phyloP scores from a whole-genome alignment of 257 asterid genomes.

The Misopates orontium region DNA sequence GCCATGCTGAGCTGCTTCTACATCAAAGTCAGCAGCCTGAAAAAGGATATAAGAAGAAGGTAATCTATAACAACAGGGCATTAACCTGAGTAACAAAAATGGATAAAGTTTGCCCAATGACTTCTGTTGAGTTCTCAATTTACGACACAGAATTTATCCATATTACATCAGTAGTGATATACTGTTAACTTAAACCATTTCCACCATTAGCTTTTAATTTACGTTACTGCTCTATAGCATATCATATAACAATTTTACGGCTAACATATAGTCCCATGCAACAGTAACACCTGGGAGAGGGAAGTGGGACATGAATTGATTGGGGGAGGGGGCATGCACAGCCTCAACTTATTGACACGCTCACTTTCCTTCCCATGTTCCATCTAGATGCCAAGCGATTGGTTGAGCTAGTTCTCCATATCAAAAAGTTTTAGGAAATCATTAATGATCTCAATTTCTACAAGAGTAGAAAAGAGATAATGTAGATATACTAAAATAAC shows the following conservation, averaged over 20 bases:
- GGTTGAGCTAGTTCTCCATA: no score
- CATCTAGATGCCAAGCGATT: no score
- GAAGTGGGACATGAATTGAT: no score
- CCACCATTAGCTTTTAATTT: neutral
- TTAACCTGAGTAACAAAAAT: neutral
- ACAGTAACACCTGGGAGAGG: neutral
- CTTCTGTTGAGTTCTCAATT: slow-evolving; percentile 18
- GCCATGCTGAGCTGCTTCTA: slow-evolving; percentile 92
- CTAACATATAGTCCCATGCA: neutral
- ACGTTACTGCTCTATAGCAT: slow-evolving; percentile 8
- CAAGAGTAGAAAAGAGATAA: neutral
- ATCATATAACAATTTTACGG: neutral
- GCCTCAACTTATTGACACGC: no score
- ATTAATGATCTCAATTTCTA: no score
- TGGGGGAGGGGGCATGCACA: no score
- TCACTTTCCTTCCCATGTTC: no score
- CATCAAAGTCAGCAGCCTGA: slow-evolving; percentile 79
- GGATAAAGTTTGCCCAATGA: slow-evolving; percentile 10
- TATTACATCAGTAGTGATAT: neutral
- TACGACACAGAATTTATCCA: slow-evolving; percentile 1
- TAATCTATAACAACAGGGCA: no score
- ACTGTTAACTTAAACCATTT: neutral
- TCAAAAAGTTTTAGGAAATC: no score
- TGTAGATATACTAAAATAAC: neutral
- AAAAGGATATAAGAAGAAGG: slow-evolving; percentile 21